Evolutionary conservation across 345 rosid species (phyloP), one percentile per base, ranked within the genome.

Genomic region (Mangifera indica): DNA sequence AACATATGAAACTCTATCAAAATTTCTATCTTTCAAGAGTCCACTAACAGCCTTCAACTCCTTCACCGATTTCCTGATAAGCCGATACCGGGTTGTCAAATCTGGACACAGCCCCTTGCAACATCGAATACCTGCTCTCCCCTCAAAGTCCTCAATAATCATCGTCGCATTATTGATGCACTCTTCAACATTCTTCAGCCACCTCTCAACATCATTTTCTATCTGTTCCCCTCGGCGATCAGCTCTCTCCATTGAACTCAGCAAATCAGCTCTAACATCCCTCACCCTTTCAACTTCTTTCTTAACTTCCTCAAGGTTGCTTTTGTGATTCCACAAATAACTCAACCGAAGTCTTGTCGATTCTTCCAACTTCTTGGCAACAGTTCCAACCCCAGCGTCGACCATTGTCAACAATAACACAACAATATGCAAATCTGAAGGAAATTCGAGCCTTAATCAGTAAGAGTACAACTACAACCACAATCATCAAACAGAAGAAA

Each of bases 251-350:
- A 79, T 74, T 0, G 10, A 2, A 14, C 62, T 45, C 8, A 21
- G 45, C 63, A 78, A 13, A 14, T 61, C 49, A 0, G 8, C 21
- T 17, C 25, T 42, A 2, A 44, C 60, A 24, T 32, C 48, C 55
- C 32, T 66, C 54, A 79, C 59, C 40, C 60, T 18, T 2, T 60
- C 24, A 12, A 75, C 24, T 45, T 61, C n/a, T 1, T 48, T 20
- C 34, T 15, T 59, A 13, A 81, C 67, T 12, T 72, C 53, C 20
- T 61, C 20, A 26, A 79, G 2, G 63, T 75, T 74, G 72, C 42
- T 46, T 7, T 59, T 58, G 55, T 63, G 59, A 10, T 54, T 65
- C 8, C 61, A 60, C 60, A 71, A 25, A 37, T 67, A 67, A 60
- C 64, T 61, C n/a, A 46, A 10, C 2, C 37, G 14, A 7, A 5